phyloP scores from a whole-genome alignment of 2,329 filamentous ascomycete genomes.

The Verticillium isaacii region DNA sequence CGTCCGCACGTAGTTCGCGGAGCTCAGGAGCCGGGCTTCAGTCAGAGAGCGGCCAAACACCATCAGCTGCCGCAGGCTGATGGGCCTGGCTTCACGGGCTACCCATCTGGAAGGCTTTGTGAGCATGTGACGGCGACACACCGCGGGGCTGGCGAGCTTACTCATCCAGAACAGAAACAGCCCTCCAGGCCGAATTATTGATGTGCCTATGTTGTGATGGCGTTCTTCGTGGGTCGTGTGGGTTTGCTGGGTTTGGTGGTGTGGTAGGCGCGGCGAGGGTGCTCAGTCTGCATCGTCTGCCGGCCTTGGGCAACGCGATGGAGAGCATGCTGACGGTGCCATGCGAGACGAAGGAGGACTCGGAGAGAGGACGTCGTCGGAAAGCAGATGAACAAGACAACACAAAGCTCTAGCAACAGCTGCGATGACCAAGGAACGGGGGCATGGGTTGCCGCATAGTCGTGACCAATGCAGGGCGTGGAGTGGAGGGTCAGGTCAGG shows the following conservation, averaged over 20 bases:
- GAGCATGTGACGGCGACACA: conserved; percentile 9
- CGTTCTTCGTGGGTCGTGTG: conserved; percentile 9
- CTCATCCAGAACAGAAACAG: conserved; percentile 61
- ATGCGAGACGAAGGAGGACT: neutral
- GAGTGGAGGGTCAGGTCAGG: neutral
- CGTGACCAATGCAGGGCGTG: neutral
- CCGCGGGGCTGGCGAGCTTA: conserved; percentile 28
- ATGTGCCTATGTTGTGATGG: conserved; percentile 19
- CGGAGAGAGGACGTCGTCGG: neutral
- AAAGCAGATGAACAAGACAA: neutral
- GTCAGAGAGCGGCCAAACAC: conserved; percentile 94
- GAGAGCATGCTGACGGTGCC: conserved; percentile 32
- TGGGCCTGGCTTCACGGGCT: conserved; percentile 85
- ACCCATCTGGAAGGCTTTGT: conserved; percentile 68
- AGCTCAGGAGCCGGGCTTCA: conserved; percentile 82
- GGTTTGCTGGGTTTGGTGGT: neutral
- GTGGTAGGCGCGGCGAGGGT: conserved; percentile 4
- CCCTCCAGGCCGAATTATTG: conserved; percentile 49
- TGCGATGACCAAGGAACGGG: neutral
- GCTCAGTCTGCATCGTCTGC: conserved; percentile 31
- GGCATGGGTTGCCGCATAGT: neutral
- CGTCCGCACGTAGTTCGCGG: conserved; percentile 94
- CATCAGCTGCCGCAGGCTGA: conserved; percentile 92
- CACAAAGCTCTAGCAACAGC: neutral
- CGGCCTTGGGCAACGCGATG: conserved; percentile 40